Conservation (phyloP, 2,329 filamentous ascomycete species). For the Camillea tinctor region DNA sequence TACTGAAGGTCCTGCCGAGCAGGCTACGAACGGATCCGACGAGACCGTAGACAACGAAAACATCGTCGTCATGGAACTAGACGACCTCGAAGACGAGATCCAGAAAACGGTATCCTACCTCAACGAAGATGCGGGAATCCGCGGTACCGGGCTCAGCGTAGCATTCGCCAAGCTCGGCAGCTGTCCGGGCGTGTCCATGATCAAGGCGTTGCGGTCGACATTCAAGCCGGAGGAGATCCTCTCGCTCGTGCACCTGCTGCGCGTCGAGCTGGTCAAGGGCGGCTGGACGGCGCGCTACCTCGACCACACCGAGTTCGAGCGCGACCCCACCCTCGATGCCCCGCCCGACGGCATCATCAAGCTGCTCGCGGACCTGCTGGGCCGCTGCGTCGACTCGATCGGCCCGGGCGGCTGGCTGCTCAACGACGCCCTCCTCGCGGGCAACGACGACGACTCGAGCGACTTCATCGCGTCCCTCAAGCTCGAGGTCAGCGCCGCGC, state of each 20-base stretch:
- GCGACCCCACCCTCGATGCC: constrained; percentile 43
- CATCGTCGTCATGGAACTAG: constrained; percentile 51
- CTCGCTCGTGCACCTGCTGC: constrained; percentile 69
- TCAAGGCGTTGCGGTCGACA: constrained; percentile 61
- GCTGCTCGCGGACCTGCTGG: constrained; percentile 69
- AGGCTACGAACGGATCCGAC: constrained; percentile 21
- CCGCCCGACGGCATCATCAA: constrained; percentile 68
- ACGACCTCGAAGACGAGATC: constrained; percentile 63
- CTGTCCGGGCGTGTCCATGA: constrained; percentile 59
- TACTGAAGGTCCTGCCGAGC: constrained; percentile 27
- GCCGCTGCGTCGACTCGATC: constrained; percentile 72
- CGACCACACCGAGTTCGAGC: constrained; percentile 52
- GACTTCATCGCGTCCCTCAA: constrained; percentile 66
- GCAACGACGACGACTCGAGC: constrained; percentile 56
- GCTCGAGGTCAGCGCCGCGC: constrained; percentile 66
- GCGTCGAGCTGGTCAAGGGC: constrained; percentile 70
- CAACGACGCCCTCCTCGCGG: constrained; percentile 53
- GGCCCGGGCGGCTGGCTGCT: constrained; percentile 73
- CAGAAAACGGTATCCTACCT: constrained; percentile 67
- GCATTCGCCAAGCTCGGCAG: constrained; percentile 69
- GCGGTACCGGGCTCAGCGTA: constrained; percentile 63
- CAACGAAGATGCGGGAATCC: constrained; percentile 60
- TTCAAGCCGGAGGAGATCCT: constrained; percentile 68
- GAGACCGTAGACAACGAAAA: constrained; percentile 34
- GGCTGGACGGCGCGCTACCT: constrained; percentile 75